Evolutionary conservation across 306 rosid genomes (phyloP).

Genomic region (Castanospermum australe): DNA sequence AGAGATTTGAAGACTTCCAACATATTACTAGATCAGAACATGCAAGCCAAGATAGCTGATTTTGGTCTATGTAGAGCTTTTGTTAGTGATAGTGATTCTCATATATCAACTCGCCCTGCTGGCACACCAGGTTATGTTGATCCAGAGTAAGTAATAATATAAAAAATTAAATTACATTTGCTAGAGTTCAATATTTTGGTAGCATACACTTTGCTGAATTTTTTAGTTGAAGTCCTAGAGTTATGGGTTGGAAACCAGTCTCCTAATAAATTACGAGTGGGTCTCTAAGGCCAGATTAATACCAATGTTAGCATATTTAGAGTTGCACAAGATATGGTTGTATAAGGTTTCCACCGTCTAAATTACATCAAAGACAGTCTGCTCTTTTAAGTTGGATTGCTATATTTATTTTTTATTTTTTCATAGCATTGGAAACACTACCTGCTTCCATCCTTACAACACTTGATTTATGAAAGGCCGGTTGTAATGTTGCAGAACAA

Average conservation of each 20-base stretch:
- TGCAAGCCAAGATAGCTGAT: conserved; percentile 50
- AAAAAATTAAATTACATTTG: background rate
- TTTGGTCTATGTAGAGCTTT: conserved; percentile 53
- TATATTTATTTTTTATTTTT: too few species aligned
- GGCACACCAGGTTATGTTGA: conserved; percentile 50
- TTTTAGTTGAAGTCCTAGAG: background rate
- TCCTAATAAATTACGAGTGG: background rate
- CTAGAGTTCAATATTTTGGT: too few species aligned
- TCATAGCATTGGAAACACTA: too few species aligned
- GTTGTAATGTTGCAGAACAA: too few species aligned
- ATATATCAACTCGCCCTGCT: conserved; percentile 30
- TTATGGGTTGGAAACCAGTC: background rate
- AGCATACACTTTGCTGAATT: background rate
- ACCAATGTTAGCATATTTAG: background rate
- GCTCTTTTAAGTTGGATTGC: too few species aligned
- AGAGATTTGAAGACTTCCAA: conserved; percentile 63
- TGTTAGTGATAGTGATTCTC: conserved; percentile 24
- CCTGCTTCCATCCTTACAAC: too few species aligned
- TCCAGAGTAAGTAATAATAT: conserved; percentile 41
- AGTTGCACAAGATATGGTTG: background rate
- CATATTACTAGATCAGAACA: conserved; percentile 38
- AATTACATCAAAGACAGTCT: too few species aligned
- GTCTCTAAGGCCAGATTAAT: too few species aligned
- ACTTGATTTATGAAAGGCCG: too few species aligned
- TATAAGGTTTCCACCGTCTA: too few species aligned